A percentile compares a stretch with the other conserved stretches of the same genome.
These are phyloP conservation scores for Glycine latifolia DNA, from an alignment of 306 rosid species.

Conservation along the genomic window DNA sequence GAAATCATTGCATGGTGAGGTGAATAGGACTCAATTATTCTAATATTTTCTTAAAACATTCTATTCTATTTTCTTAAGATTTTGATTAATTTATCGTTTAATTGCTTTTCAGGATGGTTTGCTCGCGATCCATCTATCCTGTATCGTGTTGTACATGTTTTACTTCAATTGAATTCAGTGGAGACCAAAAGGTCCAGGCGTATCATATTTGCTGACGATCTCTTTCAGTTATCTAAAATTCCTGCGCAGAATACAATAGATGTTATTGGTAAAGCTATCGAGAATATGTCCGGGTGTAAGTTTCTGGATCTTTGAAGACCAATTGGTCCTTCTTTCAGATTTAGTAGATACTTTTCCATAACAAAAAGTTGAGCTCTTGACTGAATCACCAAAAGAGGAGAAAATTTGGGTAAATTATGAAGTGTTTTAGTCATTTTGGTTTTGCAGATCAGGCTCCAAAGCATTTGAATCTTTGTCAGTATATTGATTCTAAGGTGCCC, in stretches of 20 bases:
- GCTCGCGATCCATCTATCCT: slow-evolving; percentile 78
- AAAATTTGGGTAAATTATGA: slow-evolving; percentile 7
- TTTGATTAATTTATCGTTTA: slow-evolving; percentile 37
- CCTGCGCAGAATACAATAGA: slow-evolving; percentile 67
- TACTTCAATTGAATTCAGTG: slow-evolving; percentile 65
- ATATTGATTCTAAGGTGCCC: slow-evolving; percentile 75
- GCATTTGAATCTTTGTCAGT: slow-evolving; percentile 68
- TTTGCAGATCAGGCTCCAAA: slow-evolving; percentile 75
- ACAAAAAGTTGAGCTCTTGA: not conserved
- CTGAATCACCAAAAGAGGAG: slow-evolving; percentile 9
- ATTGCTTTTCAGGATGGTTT: slow-evolving; percentile 69
- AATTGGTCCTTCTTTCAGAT: not conserved
- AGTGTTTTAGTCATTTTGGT: slow-evolving; percentile 44
- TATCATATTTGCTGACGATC: slow-evolving; percentile 83
- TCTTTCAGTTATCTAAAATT: slow-evolving; percentile 73
- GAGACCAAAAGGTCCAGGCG: slow-evolving; percentile 70
- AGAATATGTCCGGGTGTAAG: slow-evolving; percentile 87
- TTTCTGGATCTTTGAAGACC: slow-evolving; percentile 39
- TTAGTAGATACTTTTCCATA: not conserved
- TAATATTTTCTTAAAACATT: not conserved
- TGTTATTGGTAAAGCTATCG: slow-evolving; percentile 54
- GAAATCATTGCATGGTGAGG: not conserved
- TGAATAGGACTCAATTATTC: slow-evolving; percentile 23
- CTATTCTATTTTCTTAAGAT: not conserved
- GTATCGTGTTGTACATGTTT: slow-evolving; percentile 75